A percentile compares a stretch with the other conserved stretches of the same genome.
These are phyloP conservation scores for Harringtonia lauricola DNA, from an alignment of 2,329 filamentous ascomycete species.

Conservation along the genomic window DNA sequence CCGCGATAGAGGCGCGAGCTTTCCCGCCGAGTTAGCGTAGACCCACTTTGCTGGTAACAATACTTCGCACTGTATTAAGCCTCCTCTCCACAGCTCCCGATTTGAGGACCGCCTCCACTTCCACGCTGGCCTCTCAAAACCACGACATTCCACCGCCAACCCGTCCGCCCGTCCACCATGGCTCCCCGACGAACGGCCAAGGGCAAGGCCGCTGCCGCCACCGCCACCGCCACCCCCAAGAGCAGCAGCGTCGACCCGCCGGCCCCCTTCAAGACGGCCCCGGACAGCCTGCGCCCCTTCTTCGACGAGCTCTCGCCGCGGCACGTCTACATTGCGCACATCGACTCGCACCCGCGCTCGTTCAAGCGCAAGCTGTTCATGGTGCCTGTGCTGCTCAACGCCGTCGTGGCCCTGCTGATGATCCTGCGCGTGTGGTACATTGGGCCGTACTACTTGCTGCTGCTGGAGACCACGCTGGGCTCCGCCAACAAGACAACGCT, in stretches of 20 bases:
- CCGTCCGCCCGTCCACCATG: neutral
- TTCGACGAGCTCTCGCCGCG: slow-evolving; percentile 52
- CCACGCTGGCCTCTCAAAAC: neutral
- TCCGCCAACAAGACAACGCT: slow-evolving; percentile 57
- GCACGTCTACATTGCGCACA: slow-evolving; percentile 74
- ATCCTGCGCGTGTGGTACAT: slow-evolving; percentile 58
- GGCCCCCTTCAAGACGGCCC: slow-evolving; percentile 57
- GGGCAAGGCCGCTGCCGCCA: slow-evolving; percentile 13
- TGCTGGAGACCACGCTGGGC: slow-evolving; percentile 55
- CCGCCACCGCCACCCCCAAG: neutral
- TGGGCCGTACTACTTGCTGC: slow-evolving; percentile 59
- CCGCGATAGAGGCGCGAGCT: too few relatives aligned
- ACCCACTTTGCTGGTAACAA: too few relatives aligned
- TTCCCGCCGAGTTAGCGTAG: too few relatives aligned
- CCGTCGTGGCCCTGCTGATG: slow-evolving; percentile 53
- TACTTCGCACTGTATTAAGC: too few relatives aligned
- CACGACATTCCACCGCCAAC: neutral
- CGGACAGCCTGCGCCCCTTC: slow-evolving; percentile 53
- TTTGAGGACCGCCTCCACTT: too few relatives aligned
- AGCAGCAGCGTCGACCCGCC: slow-evolving; percentile 26
- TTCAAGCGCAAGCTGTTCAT: slow-evolving; percentile 78
- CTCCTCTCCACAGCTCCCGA: too few relatives aligned
- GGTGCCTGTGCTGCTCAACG: slow-evolving; percentile 68
- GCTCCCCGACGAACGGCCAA: slow-evolving; percentile 6
- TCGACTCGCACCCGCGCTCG: slow-evolving; percentile 57